Base-by-base conservation (phyloP, 371 early-diverging fungal species). In the Nematocida sp. region DNA sequence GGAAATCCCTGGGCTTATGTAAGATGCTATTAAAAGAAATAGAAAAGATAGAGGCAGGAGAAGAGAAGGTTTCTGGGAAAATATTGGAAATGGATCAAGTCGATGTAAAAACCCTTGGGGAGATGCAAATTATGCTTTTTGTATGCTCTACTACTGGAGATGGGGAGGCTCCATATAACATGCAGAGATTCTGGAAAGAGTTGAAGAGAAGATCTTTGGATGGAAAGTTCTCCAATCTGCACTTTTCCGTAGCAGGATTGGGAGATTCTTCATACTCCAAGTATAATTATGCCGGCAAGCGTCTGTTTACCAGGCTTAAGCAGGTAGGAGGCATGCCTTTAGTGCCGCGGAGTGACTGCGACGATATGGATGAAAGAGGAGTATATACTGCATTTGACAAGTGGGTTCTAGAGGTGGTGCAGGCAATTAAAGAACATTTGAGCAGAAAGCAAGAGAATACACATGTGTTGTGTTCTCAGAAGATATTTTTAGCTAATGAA, bases 331-430 rank as follows among this genome's bases (percentile, higher is more conserved):
- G 91, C 0, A 79, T 67, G 30, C 83, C 89, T 38, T 42, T 95
- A 5, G 68, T 87, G 18, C 81, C 82, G 4, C 86, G 91, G 59
- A 93, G 91, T 1, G 90, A 91, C 77, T 94, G 93, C 40, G 95
- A 98, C 80, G 93, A 93, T 80, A 95, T 94, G 82, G 95, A 97
- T 81, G 89, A 89, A 78, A 82, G 91, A 57, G 98, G 98, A 87
- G 87, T 85, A 30, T 65, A 71, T 48, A 49, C 53, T 28, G 75
- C 48, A 1, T 48, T 59, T n/a, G 38, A 11, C 13, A n/a, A 11
- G 30, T 77, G 77, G 77, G 18, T 60, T 13, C 38, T 13, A 48
- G 38, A 36, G 16, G 39, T 77, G 13, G 47, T 23, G 23, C 1
- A 30, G 3, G 50, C 51, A 18, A 4, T 68, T 4, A 11, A 16